A percentile compares a stretch with the other conserved stretches of the same genome.
These are phyloP conservation scores for Anacardium occidentale DNA, from an alignment of 345 rosid species.

Conservation along the genomic window DNA sequence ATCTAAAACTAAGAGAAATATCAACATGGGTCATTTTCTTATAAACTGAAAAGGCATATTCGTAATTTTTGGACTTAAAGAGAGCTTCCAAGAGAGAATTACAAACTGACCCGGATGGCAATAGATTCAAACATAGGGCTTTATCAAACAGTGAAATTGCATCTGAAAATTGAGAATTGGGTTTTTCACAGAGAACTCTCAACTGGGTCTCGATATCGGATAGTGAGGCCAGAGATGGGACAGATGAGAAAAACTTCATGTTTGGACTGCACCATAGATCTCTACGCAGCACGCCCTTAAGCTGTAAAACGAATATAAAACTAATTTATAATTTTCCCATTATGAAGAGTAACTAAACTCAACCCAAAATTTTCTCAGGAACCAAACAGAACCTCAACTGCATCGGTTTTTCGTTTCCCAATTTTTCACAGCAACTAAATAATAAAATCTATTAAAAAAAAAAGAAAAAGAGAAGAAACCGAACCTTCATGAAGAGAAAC, in stretches of 20 bases:
- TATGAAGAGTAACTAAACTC: too few relatives aligned
- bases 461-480: neutral
- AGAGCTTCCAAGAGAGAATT: constrained; percentile 44
- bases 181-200: constrained; percentile 36
- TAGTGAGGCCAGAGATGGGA: constrained; percentile 17
- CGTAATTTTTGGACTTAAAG: constrained; percentile 52
- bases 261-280: constrained; percentile 86
- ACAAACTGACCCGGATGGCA: constrained; percentile 37
- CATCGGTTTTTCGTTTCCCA: too few relatives aligned
- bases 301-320: constrained; percentile 37
- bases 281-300: constrained; percentile 72
- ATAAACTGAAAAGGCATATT: constrained; percentile 47
- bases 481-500: constrained; percentile 87
- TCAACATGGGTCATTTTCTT: constrained; percentile 36
- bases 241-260: constrained; percentile 30
- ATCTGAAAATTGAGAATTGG: constrained; percentile 30
- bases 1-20: constrained; percentile 37
- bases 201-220: constrained; percentile 36
- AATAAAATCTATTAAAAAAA: neutral
- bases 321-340: too few relatives aligned
- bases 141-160: constrained; percentile 46
- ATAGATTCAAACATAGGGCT: constrained; percentile 34
- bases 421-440: neutral
- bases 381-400: too few relatives aligned
- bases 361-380: too few relatives aligned